Conservation (phyloP, 805 yeast genomes). For the Candida sphagnicola region DNA sequence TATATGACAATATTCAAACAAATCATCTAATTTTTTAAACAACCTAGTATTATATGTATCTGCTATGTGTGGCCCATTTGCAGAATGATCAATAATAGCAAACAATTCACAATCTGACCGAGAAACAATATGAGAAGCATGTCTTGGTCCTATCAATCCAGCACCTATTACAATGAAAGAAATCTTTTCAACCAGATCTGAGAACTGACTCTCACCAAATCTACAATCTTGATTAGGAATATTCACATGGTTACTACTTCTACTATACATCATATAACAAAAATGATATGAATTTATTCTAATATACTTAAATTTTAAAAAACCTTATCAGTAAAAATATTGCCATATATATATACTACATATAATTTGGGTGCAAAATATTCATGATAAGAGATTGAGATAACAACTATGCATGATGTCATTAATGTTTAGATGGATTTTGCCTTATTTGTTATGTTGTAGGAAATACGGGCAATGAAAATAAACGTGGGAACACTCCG, state of each 20-base stretch:
- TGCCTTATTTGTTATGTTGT: neutral
- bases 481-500: too few relatives aligned
- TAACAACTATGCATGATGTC: neutral
- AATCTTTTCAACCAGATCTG: neutral
- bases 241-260: constrained; percentile 1
- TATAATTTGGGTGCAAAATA: neutral
- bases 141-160: constrained; percentile 40
- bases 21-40: constrained; percentile 21
- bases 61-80: constrained; percentile 29
- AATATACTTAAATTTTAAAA: too few relatives aligned
- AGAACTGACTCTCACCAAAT: neutral
- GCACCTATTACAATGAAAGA: constrained; percentile 32
- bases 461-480: too few relatives aligned
- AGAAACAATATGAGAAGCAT: constrained; percentile 28
- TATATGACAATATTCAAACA: constrained; percentile 21
- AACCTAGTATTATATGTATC: constrained; percentile 18
- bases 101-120: constrained; percentile 23
- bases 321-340: neutral
- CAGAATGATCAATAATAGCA: constrained; percentile 33
- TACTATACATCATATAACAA: constrained; percentile 2
- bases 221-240: neutral
- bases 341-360: neutral
- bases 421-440: neutral
- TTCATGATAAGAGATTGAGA: neutral
- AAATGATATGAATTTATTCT: too few relatives aligned